Conservation (phyloP, 2,329 filamentous ascomycete species). For the Spiromastix sp. region DNA sequence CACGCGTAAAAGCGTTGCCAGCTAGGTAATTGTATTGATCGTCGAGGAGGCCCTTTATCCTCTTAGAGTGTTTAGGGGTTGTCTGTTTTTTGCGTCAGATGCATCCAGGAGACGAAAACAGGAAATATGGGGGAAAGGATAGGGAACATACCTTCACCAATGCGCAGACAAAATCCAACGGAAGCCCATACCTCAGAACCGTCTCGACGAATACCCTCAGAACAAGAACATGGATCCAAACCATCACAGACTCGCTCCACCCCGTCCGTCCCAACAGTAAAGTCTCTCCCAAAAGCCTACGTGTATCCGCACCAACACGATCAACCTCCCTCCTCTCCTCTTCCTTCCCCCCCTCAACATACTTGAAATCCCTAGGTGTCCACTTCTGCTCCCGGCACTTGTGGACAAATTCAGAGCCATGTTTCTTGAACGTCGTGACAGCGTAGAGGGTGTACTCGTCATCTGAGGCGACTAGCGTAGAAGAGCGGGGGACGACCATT, state of each 20-base stretch:
- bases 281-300: slow-evolving; percentile 87
- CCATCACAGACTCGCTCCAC: slow-evolving; percentile 93
- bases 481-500: slow-evolving; percentile 90
- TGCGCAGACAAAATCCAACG: slow-evolving; percentile 77
- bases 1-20: slow-evolving; percentile 84
- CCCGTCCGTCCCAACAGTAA: slow-evolving; percentile 78
- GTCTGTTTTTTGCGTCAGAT: slow-evolving; percentile 44
- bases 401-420: slow-evolving; percentile 74
- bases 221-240: slow-evolving; percentile 86
- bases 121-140: not conserved
- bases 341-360: slow-evolving; percentile 79
- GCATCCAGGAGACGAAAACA: not conserved
- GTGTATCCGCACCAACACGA: slow-evolving; percentile 70
- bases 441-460: slow-evolving; percentile 83
- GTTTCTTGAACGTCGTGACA: slow-evolving; percentile 90
- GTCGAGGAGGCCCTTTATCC: slow-evolving; percentile 70
- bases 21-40: slow-evolving; percentile 81
- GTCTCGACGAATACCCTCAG: slow-evolving; percentile 95
- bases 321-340: slow-evolving; percentile 82
- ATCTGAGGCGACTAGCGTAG: slow-evolving; percentile 68
- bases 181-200: slow-evolving; percentile 88
- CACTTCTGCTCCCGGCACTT: slow-evolving; percentile 89
- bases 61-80: slow-evolving; percentile 69
- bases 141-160: slow-evolving; percentile 61
- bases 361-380: slow-evolving; percentile 90